Evolutionary conservation across 148 eudicot species (phyloP).

Genomic region (Dysphania ambrosioides): DNA sequence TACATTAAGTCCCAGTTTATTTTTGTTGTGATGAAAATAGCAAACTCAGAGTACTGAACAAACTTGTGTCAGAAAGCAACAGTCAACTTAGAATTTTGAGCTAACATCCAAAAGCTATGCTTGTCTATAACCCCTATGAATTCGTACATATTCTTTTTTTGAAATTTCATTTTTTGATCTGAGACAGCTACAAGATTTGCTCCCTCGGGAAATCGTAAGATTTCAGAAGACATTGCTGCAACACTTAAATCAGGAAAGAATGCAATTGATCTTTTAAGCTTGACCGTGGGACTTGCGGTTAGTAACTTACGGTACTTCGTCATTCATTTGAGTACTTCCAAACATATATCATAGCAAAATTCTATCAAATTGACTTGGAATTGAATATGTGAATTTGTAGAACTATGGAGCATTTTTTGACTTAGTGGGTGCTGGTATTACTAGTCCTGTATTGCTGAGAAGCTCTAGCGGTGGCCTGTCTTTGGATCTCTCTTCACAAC

Average conservation of each 20-base stretch:
- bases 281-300: conserved; percentile 95
- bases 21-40: background rate
- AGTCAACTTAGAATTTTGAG: background rate
- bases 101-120: background rate
- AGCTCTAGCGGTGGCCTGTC: conserved; percentile 47
- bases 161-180: conserved; percentile 4
- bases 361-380: background rate
- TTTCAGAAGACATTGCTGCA: conserved; percentile 49
- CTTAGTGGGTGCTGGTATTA: conserved; percentile 61
- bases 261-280: conserved; percentile 75
- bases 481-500: conserved; percentile 62
- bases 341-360: background rate
- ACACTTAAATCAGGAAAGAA: conserved; percentile 57
- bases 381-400: conserved; percentile 32
- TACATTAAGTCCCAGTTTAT: background rate
- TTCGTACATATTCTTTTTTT: background rate
- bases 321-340: background rate
- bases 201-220: conserved; percentile 33
- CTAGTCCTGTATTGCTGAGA: conserved; percentile 68
- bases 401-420: conserved; percentile 90
- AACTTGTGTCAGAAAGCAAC: background rate
- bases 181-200: conserved; percentile 39
- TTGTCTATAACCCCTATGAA: background rate
- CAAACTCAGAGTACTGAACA: background rate
- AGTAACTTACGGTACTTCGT: background rate